Percentiles rank a stretch among this genome's conserved stretches.
Evolutionary conservation across 1,284 basidiomycete species (phyloP).

Genomic region (Phylloporus sp.): DNA sequence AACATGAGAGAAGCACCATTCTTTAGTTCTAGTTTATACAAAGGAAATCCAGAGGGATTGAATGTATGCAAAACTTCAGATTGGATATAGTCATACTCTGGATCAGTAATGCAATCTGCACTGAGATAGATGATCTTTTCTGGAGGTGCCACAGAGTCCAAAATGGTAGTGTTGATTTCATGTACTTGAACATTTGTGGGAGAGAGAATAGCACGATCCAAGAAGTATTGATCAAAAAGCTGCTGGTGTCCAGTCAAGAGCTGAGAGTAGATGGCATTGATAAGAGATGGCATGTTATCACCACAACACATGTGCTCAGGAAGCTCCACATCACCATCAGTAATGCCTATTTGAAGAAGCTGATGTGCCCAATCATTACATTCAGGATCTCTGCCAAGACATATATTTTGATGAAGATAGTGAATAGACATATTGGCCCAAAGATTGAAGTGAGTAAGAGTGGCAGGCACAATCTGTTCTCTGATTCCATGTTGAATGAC

Average conservation of each 20-base stretch:
- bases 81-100: no score
- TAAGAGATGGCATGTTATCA: background rate
- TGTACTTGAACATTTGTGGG: background rate
- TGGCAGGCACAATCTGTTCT: background rate
- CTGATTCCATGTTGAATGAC: background rate
- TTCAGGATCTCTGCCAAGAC: background rate
- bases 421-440: background rate
- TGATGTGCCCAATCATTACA: background rate
- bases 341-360: background rate
- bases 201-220: background rate
- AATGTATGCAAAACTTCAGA: background rate
- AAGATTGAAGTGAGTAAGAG: background rate
- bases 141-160: no score
- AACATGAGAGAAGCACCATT: background rate
- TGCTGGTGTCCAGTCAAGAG: no score
- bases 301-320: constrained; percentile 31
- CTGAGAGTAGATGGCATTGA: no score
- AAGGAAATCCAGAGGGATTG: background rate
- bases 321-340: constrained; percentile 18
- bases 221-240: background rate
- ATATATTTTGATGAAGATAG: background rate
- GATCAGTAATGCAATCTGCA: no score
- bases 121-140: no score
- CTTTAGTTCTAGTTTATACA: background rate
- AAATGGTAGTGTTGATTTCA: constrained; percentile 18